These are phyloP conservation scores for Pleurozium schreberi DNA, from an alignment of 225 moss, liverwort and hornwort genomes.

Conservation along the genomic window DNA sequence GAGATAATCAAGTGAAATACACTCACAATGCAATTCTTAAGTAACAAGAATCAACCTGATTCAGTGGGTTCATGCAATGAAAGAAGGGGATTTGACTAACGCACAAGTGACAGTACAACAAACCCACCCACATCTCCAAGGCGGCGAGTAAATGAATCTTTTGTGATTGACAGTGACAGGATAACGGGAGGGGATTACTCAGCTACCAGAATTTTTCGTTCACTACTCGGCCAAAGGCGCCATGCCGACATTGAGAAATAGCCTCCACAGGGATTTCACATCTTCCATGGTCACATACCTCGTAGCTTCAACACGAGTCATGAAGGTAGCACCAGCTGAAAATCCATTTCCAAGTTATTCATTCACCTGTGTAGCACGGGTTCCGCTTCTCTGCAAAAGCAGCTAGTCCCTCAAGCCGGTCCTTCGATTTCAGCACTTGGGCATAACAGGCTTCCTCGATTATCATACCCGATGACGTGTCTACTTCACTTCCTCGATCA, in stretches of 20 bases:
- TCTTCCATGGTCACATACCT: conserved; percentile 1
- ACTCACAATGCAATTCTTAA: neutral
- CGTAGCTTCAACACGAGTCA: neutral
- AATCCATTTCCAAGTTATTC: neutral
- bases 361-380: conserved; percentile 81
- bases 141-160: neutral
- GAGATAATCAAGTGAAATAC: neutral
- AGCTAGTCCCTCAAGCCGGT: conserved; percentile 80
- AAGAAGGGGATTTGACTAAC: neutral
- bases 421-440: conserved; percentile 72
- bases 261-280: neutral
- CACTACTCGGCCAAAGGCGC: neutral
- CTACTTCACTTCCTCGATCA: conserved; percentile 89
- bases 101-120: neutral
- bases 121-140: conserved; percentile 7
- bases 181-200: neutral
- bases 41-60: neutral
- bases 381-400: conserved; percentile 91
- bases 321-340: neutral
- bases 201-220: neutral
- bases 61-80: neutral
- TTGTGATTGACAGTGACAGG: neutral
- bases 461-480: conserved; percentile 77
- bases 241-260: neutral
- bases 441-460: conserved; percentile 97